phyloP scores from a whole-genome alignment of 352 stramenopile genomes.

The Phytopythium mirpurense region DNA sequence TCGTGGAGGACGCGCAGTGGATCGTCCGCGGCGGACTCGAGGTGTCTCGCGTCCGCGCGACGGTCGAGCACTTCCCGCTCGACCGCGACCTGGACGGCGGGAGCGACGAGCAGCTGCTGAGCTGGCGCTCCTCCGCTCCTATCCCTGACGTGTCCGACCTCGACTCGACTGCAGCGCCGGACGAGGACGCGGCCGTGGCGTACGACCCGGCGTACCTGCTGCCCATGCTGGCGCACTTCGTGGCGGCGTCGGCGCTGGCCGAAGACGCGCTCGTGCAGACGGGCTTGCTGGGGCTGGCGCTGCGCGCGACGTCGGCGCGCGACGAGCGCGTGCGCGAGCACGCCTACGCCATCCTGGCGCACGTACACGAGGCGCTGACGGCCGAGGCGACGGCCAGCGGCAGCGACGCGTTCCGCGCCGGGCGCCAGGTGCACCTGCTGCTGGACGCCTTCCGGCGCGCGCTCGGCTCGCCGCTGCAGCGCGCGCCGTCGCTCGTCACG shows the following conservation, averaged over 20 bases:
- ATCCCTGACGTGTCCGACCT: slow-evolving; percentile 10
- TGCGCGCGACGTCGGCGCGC: slow-evolving; percentile 70
- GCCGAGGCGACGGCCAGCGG: slow-evolving; percentile 25
- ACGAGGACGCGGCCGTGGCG: slow-evolving; percentile 10
- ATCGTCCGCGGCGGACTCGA: slow-evolving; percentile 63
- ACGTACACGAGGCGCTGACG: slow-evolving; percentile 67
- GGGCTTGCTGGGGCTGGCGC: slow-evolving; percentile 56
- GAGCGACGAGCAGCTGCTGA: slow-evolving; percentile 24
- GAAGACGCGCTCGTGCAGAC: slow-evolving; percentile 60
- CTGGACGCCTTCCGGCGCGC: slow-evolving; percentile 76
- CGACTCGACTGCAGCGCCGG: slow-evolving; percentile 11
- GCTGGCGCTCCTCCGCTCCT: background rate
- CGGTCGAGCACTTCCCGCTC: slow-evolving; percentile 66
- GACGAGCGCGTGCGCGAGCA: slow-evolving; percentile 47
- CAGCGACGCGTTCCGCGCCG: slow-evolving; percentile 61
- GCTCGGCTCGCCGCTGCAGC: slow-evolving; percentile 37
- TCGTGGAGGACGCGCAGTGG: slow-evolving; percentile 67
- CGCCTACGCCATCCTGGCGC: slow-evolving; percentile 69
- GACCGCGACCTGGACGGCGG: slow-evolving; percentile 30
- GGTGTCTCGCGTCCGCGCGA: slow-evolving; percentile 49
- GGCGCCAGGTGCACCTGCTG: slow-evolving; percentile 72
- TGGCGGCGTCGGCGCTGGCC: slow-evolving; percentile 62
- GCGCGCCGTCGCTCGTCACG: slow-evolving; percentile 69
- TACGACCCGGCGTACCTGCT: slow-evolving; percentile 80
- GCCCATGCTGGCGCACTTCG: slow-evolving; percentile 70